Conservation (phyloP, 1,139 yeast genomes). For the Suhomyces bribrorum region DNA sequence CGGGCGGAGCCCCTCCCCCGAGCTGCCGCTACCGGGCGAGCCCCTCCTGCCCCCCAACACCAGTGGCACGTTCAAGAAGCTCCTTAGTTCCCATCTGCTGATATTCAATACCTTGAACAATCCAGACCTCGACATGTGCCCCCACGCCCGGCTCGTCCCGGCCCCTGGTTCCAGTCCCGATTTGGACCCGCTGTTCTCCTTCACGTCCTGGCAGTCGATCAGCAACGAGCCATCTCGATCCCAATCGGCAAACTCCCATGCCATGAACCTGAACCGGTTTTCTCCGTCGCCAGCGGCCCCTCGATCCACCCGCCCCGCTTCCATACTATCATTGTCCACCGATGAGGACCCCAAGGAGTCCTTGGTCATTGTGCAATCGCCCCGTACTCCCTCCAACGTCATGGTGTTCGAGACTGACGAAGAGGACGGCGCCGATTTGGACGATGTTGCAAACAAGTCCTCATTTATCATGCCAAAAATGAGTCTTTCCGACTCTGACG, state of each 20-base stretch:
- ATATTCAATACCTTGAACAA: constrained; percentile 42
- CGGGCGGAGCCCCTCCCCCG: constrained; percentile 1
- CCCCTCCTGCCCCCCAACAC: not conserved
- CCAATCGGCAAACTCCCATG: constrained; percentile 3
- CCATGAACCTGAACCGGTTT: not conserved
- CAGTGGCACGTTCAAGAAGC: constrained; percentile 16
- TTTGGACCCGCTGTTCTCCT: constrained; percentile 18
- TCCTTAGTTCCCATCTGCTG: constrained; percentile 42
- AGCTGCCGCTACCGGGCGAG: not conserved
- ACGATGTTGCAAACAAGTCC: constrained; percentile 18
- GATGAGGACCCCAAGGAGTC: constrained; percentile 28
- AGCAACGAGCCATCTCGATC: constrained; percentile 11
- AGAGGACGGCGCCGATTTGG: constrained; percentile 36
- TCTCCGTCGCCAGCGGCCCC: constrained; percentile 4
- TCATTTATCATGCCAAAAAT: constrained; percentile 45
- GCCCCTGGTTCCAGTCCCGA: constrained; percentile 3
- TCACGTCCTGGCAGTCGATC: constrained; percentile 25
- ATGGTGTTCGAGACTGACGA: constrained; percentile 49
- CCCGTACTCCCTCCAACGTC: constrained; percentile 19
- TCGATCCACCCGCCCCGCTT: constrained; percentile 20
- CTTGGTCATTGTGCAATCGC: constrained; percentile 19
- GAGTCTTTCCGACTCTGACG: constrained; percentile 17
- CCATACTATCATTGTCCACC: constrained; percentile 27
- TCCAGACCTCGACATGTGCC: constrained; percentile 42
- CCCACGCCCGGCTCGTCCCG: constrained; percentile 14